phyloP scores from a whole-genome alignment of 164 flowering plant genomes.

The Sedum album region DNA sequence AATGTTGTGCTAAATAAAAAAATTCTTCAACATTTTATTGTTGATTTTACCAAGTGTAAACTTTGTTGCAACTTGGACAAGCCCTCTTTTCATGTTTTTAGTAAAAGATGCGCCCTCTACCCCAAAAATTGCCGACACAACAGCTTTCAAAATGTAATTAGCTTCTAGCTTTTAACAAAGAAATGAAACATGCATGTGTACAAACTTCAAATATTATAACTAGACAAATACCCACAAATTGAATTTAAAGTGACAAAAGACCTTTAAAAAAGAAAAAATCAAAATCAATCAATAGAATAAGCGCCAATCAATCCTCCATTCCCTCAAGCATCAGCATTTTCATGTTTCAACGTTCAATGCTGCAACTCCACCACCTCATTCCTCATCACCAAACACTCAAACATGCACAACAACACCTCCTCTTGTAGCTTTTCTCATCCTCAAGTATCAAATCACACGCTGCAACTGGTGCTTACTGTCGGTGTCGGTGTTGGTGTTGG shows the following conservation, averaged over 20 bases:
- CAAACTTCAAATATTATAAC: neutral
- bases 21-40: no score
- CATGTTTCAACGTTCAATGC: neutral
- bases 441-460: neutral
- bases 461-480: neutral
- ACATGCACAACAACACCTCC: neutral
- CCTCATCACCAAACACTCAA: neutral
- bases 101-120: neutral
- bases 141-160: neutral
- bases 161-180: no score
- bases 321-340: slow-evolving; percentile 1
- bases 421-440: slow-evolving; percentile 2
- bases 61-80: no score
- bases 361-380: neutral
- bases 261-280: neutral
- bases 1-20: no score
- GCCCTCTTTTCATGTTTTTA: no score
- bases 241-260: neutral
- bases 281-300: neutral
- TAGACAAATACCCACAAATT: neutral
- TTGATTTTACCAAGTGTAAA: no score
- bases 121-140: neutral
- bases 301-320: neutral
- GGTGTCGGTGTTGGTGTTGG: slow-evolving; percentile 5
- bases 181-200: neutral